A percentile compares a stretch with the other conserved stretches of the same genome.
Evolutionary conservation across 352 stramenopile species (phyloP).

Genomic region (Globisporangium radiosum): DNA sequence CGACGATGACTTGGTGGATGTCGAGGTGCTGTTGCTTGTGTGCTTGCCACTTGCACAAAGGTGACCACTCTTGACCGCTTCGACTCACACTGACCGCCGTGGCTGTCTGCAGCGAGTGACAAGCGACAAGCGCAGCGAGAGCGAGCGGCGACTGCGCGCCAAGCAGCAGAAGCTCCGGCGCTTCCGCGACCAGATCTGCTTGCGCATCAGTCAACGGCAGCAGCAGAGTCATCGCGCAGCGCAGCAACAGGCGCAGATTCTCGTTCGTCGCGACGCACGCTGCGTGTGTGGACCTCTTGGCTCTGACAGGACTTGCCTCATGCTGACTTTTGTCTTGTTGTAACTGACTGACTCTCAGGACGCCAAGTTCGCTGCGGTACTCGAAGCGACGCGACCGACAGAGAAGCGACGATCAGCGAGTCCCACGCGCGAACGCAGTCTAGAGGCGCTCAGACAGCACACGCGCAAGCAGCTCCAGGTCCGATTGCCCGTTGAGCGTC

Average conservation of each 20-base stretch:
- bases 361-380: slow-evolving; percentile 30
- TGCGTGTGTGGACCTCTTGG: no score
- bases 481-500: no score
- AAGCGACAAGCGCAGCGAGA: slow-evolving; percentile 27
- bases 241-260: slow-evolving; percentile 17
- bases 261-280: slow-evolving; percentile 13
- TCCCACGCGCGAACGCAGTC: neutral
- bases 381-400: slow-evolving; percentile 17
- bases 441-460: neutral
- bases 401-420: neutral
- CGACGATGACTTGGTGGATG: slow-evolving; percentile 1
- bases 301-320: no score
- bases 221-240: slow-evolving; percentile 26
- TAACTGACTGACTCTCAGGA: slow-evolving; percentile 14
- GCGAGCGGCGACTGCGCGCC: slow-evolving; percentile 20
- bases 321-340: no score
- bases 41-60: neutral
- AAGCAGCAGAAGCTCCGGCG: slow-evolving; percentile 39
- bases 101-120: slow-evolving; percentile 19
- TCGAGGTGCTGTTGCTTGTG: neutral
- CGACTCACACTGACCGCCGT: no score
- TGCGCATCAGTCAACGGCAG: slow-evolving; percentile 41
- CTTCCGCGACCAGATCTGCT: slow-evolving; percentile 60
- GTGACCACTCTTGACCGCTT: neutral
- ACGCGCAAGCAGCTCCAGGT: slow-evolving; percentile 6